These are phyloP conservation scores for Solanum verrucosum DNA, from an alignment of 257 asterid species.

Conservation along the genomic window DNA sequence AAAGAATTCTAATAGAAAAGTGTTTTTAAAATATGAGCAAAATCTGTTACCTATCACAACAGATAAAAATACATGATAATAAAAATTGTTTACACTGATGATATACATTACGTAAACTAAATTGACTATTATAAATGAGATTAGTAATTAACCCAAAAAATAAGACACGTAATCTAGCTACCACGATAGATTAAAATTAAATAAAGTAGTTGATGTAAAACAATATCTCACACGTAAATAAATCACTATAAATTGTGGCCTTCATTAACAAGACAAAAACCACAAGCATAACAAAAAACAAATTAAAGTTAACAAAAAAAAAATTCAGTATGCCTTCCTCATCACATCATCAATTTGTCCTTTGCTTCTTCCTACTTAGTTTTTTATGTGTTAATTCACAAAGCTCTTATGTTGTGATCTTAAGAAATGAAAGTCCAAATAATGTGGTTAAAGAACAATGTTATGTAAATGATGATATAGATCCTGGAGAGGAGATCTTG, in stretches of 20 bases:
- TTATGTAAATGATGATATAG: not conserved
- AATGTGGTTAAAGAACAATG: not conserved
- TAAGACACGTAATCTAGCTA: too few relatives aligned
- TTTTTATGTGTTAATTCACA: not conserved
- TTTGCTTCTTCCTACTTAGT: not conserved
- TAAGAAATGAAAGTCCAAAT: not conserved
- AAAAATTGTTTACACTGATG: too few relatives aligned
- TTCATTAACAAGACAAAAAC: not conserved
- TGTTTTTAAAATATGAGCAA: too few relatives aligned
- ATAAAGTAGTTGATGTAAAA: not conserved
- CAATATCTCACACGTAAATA: not conserved
- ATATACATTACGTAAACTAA: too few relatives aligned
- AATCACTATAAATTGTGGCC: not conserved
- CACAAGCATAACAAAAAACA: not conserved
- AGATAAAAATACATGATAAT: too few relatives aligned
- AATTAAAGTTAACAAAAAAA: not conserved
- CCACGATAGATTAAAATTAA: not conserved
- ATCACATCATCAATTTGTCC: not conserved
- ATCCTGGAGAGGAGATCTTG: too few relatives aligned
- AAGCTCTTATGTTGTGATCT: not conserved
- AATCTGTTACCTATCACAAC: not conserved
- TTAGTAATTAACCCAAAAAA: too few relatives aligned
- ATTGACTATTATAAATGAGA: too few relatives aligned
- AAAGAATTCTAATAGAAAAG: too few relatives aligned
- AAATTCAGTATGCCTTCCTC: not conserved